phyloP scores from a whole-genome alignment of 73 alveolate species.

The Urostyla sp. region DNA sequence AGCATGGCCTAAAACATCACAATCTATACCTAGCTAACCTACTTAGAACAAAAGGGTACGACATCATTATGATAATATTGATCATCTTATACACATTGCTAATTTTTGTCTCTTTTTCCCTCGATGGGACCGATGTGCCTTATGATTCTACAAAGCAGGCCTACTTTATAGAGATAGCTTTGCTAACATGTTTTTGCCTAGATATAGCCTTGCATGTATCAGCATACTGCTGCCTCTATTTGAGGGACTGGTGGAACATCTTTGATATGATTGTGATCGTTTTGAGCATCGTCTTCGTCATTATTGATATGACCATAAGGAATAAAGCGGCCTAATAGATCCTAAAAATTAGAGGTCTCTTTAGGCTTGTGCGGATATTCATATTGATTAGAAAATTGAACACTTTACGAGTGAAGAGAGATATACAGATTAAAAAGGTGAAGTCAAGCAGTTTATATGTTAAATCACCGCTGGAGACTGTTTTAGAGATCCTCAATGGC shows the following conservation, averaged over 20 bases:
- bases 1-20: slow-evolving; percentile 8
- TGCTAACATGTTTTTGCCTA: slow-evolving; percentile 39
- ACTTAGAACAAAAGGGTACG: slow-evolving; percentile 61
- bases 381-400: slow-evolving; percentile 53
- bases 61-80: slow-evolving; percentile 37
- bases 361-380: slow-evolving; percentile 62
- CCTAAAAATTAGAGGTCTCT: slow-evolving; percentile 55
- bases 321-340: slow-evolving; percentile 10
- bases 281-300: slow-evolving; percentile 48
- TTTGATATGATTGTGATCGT: slow-evolving; percentile 59
- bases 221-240: slow-evolving; percentile 50
- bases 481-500: slow-evolving; percentile 51
- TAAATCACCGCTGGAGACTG: slow-evolving; percentile 63
- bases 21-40: slow-evolving; percentile 37
- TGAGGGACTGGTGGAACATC: slow-evolving; percentile 62
- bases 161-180: slow-evolving; percentile 26
- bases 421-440: background rate
- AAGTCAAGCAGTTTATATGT: slow-evolving; percentile 1
- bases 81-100: slow-evolving; percentile 58
- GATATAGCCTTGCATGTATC: slow-evolving; percentile 46
- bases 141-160: background rate
- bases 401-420: slow-evolving; percentile 40
- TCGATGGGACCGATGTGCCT: slow-evolving; percentile 15
- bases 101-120: slow-evolving; percentile 49
- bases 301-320: slow-evolving; percentile 46